phyloP scores from a whole-genome alignment of 176 grass and related monocot species.

The Guadua angustifolia region DNA sequence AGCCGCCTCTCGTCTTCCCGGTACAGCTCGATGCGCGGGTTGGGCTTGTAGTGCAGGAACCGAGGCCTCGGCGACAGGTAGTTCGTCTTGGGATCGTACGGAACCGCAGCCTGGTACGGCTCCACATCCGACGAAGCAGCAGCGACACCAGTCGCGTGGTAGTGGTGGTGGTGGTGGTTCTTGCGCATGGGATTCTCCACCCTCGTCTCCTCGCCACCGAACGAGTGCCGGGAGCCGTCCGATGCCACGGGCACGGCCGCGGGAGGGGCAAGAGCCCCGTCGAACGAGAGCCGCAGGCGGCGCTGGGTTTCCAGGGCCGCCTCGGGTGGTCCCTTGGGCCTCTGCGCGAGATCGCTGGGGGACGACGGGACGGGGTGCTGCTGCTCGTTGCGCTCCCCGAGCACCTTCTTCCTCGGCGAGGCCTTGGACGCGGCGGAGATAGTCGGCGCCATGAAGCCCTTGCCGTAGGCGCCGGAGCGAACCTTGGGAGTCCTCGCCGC shows the following conservation, averaged over 20 bases:
- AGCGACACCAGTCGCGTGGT: neutral
- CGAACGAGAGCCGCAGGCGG: conserved; percentile 40
- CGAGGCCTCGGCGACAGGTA: conserved; percentile 88
- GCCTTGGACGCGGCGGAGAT: conserved; percentile 88
- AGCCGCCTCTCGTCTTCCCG: conserved; percentile 35
- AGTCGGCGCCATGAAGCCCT: conserved; percentile 95
- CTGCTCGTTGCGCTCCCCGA: conserved; percentile 67
- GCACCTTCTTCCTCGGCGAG: conserved; percentile 62
- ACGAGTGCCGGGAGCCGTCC: neutral
- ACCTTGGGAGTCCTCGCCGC: conserved; percentile 32
- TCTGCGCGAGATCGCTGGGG: conserved; percentile 31
- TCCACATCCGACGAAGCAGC: conserved; percentile 29
- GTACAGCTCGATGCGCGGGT: conserved; percentile 56
- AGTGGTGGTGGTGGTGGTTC: neutral
- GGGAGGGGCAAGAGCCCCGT: neutral
- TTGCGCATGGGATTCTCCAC: neutral
- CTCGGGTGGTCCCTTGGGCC: conserved; percentile 19
- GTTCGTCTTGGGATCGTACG: conserved; percentile 89
- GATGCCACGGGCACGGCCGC: neutral
- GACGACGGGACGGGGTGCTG: conserved; percentile 25
- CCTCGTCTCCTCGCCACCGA: conserved; percentile 10
- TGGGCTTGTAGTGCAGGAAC: conserved; percentile 83
- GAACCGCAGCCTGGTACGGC: conserved; percentile 34
- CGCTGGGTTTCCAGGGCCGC: neutral
- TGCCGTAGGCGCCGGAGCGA: conserved; percentile 17